Percentiles rank a stretch among this genome's conserved stretches.
Conservation (phyloP, 2,329 filamentous ascomycete genomes). For the Escovopsis sp. region DNA sequence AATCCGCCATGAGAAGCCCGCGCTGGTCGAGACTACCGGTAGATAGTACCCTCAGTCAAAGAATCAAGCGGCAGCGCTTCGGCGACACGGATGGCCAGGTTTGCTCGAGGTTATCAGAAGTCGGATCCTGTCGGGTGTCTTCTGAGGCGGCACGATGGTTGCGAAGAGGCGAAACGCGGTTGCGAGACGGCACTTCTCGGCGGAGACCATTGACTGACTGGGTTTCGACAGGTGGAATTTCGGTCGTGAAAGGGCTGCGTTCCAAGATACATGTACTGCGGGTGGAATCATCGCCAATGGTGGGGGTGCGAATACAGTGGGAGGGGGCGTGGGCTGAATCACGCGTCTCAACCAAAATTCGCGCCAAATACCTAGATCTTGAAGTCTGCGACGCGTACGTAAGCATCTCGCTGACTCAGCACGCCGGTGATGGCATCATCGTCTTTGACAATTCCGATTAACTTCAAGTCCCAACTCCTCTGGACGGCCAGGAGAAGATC, state of each 20-base stretch:
- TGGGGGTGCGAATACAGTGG: slow-evolving; percentile 3
- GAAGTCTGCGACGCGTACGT: no score
- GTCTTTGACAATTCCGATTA: no score
- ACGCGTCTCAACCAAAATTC: no score
- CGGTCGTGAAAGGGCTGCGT: background rate
- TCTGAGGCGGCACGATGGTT: slow-evolving; percentile 5
- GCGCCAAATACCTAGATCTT: no score
- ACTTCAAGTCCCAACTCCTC: no score
- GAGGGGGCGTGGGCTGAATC: background rate
- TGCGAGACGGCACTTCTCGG: slow-evolving; percentile 2
- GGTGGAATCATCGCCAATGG: background rate
- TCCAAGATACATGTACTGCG: background rate
- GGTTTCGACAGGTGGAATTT: background rate
- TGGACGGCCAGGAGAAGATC: no score
- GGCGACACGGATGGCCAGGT: slow-evolving; percentile 8
- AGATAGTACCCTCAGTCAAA: background rate
- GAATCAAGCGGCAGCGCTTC: slow-evolving; percentile 1
- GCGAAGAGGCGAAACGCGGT: slow-evolving; percentile 1
- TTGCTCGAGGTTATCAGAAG: slow-evolving; percentile 5
- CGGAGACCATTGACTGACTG: slow-evolving; percentile 2
- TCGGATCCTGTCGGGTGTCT: slow-evolving; percentile 7
- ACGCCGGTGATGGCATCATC: no score
- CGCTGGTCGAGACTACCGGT: no score
- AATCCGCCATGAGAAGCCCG: slow-evolving; percentile 20
- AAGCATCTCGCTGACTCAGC: no score